Base-by-base conservation (phyloP, 2,329 filamentous ascomycete species). In the Colletotrichum sp. region DNA sequence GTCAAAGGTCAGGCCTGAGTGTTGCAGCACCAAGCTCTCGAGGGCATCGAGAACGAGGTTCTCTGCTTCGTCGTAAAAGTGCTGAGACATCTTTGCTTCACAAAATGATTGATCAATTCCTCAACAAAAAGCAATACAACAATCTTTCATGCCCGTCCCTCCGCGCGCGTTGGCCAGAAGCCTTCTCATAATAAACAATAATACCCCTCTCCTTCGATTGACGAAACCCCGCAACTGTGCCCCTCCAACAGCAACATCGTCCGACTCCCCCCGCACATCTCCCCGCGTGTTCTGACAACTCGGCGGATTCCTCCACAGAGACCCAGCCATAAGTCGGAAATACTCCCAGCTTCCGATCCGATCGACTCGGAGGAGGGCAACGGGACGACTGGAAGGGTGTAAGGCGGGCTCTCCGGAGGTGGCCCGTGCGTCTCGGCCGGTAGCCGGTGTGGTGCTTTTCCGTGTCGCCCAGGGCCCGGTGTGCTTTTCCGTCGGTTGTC, bases 1-100 rank as follows among this genome's bases (percentile, higher is more conserved):
- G 24, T 85, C 84, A 82, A 83, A 90, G 81, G 88, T 89, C 14
- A 98, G 87, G 1, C 96, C 96, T 6, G 63, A 58, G 9, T 72
- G 62, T 4, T 56, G 61, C 21, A 75, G 18, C 6, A 63, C 69
- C 16, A 75, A 14, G n/a, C 62, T 48, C 56, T 75, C 73, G 32
- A 75, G 69, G 32, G 73, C 73, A 43, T 73, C 73, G 18, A 75
- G 73, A n/a, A 69, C 63, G 16, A 75, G 73, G 69, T 63, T 59
- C 30, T 75, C 73, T 21, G 73, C 73, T 68, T 75, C 69, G n/a
- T 73, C 73, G 56, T 75, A 75, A 28, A 73, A 73, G 63, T 75
- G 73, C 9, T 63, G 66, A 7, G 69, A 62, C 73, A 75, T 75
- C 7, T 55, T 67, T 26, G 4, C 9, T 18, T 24, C 14, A 43